phyloP scores from a whole-genome alignment of 2,329 filamentous ascomycete species.

The Aspergillus proliferans region DNA sequence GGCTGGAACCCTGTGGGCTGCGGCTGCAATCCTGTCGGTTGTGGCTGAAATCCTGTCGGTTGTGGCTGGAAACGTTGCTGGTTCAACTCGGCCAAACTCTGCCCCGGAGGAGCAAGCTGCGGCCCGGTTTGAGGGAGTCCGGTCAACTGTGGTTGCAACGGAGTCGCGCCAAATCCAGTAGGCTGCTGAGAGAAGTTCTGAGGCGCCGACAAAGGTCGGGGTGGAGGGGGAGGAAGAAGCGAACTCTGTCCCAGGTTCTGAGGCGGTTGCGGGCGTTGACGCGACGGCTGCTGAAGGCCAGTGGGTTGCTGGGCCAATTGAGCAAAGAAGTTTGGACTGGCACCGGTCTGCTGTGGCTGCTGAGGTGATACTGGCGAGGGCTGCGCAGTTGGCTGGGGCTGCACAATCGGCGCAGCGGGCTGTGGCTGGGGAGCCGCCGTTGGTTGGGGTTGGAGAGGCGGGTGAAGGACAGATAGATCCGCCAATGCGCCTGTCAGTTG shows the following conservation, averaged over 20 bases:
- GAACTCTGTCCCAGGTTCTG: slow-evolving; percentile 55
- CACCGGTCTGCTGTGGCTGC: slow-evolving; percentile 40
- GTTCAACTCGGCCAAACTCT: slow-evolving; percentile 67
- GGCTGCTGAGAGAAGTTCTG: slow-evolving; percentile 67
- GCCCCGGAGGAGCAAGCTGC: slow-evolving; percentile 64
- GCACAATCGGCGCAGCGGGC: slow-evolving; percentile 34
- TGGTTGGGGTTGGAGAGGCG: slow-evolving; percentile 49
- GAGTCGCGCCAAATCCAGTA: slow-evolving; percentile 65
- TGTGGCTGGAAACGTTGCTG: slow-evolving; percentile 59
- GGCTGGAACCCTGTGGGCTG: slow-evolving; percentile 45
- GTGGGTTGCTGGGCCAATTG: slow-evolving; percentile 41
- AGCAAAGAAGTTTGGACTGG: slow-evolving; percentile 46
- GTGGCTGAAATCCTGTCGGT: slow-evolving; percentile 53
- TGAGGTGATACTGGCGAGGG: slow-evolving; percentile 32
- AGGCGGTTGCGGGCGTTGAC: slow-evolving; percentile 67
- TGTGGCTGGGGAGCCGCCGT: slow-evolving; percentile 45
- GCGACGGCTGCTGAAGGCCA: slow-evolving; percentile 37
- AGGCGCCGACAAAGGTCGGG: slow-evolving; percentile 78
- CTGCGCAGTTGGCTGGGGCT: slow-evolving; percentile 36
- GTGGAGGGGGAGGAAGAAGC: slow-evolving; percentile 70
- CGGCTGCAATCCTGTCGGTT: slow-evolving; percentile 36
- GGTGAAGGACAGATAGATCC: slow-evolving; percentile 59
- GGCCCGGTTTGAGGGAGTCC: slow-evolving; percentile 53
- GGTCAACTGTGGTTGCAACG: slow-evolving; percentile 79
- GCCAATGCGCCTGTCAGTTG: slow-evolving; percentile 63